Conservation (phyloP, 2,329 filamentous ascomycete species). For the Botrytis porri region DNA sequence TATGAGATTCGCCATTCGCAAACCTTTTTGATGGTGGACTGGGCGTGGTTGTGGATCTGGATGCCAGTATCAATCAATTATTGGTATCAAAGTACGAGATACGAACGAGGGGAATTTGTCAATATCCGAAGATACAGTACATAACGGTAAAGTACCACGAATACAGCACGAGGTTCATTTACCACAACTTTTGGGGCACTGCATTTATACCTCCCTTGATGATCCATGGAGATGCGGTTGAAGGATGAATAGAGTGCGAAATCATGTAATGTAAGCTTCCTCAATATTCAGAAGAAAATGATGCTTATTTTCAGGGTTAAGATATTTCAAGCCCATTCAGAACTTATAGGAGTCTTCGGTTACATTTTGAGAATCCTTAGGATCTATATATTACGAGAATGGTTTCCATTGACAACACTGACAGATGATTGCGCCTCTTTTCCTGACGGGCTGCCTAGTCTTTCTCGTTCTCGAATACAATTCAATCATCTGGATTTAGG, state of each 20-base stretch:
- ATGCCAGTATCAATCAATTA: not conserved
- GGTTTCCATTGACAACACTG: not conserved
- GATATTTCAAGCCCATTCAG: not conserved
- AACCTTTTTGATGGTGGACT: not conserved
- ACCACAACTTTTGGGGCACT: not conserved
- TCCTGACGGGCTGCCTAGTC: not conserved
- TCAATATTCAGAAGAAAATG: not conserved
- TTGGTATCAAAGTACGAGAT: not conserved
- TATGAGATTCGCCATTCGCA: not conserved
- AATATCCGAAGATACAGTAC: not conserved
- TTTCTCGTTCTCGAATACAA: not conserved
- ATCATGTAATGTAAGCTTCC: not conserved
- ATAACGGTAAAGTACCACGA: not conserved
- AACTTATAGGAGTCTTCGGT: not conserved
- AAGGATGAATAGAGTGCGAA: not conserved
- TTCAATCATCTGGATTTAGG: not conserved
- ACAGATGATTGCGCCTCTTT: constrained; percentile 8
- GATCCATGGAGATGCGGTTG: not conserved
- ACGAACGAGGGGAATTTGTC: not conserved
- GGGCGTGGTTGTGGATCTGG: not conserved
- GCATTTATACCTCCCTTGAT: not conserved
- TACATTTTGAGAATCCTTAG: constrained; percentile 3
- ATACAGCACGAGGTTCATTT: constrained; percentile 6
- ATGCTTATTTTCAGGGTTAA: not conserved
- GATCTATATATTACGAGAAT: not conserved